Evolutionary conservation across 768 basidiomycete species (phyloP), one percentile per base, ranked within the genome.

Genomic region (Tylopilus vinaceipallidus): DNA sequence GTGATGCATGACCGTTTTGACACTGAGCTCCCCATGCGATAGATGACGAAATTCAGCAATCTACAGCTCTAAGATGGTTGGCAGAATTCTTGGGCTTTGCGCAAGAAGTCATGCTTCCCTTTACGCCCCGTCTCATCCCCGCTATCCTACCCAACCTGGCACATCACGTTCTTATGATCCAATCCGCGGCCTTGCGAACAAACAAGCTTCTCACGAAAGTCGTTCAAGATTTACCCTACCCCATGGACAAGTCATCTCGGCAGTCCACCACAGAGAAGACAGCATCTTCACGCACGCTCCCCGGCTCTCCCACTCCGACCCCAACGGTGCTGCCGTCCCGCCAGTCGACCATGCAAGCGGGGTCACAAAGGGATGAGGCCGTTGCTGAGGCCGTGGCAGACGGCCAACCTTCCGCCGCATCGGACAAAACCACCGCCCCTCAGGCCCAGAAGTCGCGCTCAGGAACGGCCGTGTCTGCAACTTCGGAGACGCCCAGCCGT

Each of bases 91-190:
- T 98, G 27, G 77, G 74, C 41, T 92, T 98, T 59, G 87, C 85
- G 2, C 84, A 88, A 46, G 91, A 94, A 63, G 91, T 95, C 46
- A 91, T 98, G 78, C 82, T 98, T 23, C 89, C 91, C 2, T 97
- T 97, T 63, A 92, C 93, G 0, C 94, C 97, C 1, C 84, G 91
- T 34, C 83, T 99, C 38, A 86, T 99, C 37, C 87, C 90, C 9
- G 91, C 91, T 9, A 89, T 99, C 49, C 78, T 99, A 14, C 93
- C 94, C 8, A 97, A 95, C 60, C 84, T 99, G 41, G 94, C 95
- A 0, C 92, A 95, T 56, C 91, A 94, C 59, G 88, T 86, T 42
- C 74, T 82, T 1, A 87, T 87, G 77, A 98, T 98, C 52, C 91
- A 95, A 60, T 77, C 83, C 1, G 89, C 87, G 4, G 97, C 97